phyloP scores from a whole-genome alignment of 2,329 filamentous ascomycete genomes.

The Penicillium sp. region DNA sequence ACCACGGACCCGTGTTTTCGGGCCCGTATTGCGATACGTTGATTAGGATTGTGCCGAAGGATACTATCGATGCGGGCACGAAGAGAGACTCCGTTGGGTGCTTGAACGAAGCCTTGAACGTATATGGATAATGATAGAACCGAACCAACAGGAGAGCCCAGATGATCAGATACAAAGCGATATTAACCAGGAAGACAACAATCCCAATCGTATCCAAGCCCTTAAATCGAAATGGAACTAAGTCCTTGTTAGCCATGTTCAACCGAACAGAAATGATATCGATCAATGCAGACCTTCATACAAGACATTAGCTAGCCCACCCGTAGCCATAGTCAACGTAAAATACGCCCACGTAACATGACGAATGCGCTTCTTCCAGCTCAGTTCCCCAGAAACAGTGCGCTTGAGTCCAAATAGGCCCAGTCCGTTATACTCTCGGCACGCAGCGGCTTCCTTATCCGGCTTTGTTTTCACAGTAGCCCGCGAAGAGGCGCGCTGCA shows the following conservation, averaged over 20 bases:
- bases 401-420: conserved; percentile 13
- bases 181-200: conserved; percentile 62
- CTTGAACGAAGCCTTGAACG: conserved; percentile 67
- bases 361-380: conserved; percentile 55
- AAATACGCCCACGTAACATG: conserved; percentile 79
- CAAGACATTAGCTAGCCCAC: conserved; percentile 60
- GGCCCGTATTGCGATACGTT: conserved; percentile 76
- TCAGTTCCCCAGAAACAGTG: conserved; percentile 30
- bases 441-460: conserved; percentile 6
- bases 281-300: conserved; percentile 49
- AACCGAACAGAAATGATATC: neutral
- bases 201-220: conserved; percentile 61
- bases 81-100: conserved; percentile 79
- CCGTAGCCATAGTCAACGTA: conserved; percentile 64
- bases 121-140: conserved; percentile 68
- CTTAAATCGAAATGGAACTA: conserved; percentile 52
- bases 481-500: conserved; percentile 24
- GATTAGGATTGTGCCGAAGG: conserved; percentile 72
- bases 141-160: conserved; percentile 63
- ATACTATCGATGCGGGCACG: conserved; percentile 66
- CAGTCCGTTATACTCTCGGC: conserved; percentile 15
- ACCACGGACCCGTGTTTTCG: conserved; percentile 61
- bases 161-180: conserved; percentile 62
- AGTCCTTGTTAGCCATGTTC: conserved; percentile 15
- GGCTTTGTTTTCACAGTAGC: conserved; percentile 11